These are phyloP conservation scores for Leccinum olivaceoglutinosum DNA, from an alignment of 1,284 basidiomycete genomes.

Conservation along the genomic window DNA sequence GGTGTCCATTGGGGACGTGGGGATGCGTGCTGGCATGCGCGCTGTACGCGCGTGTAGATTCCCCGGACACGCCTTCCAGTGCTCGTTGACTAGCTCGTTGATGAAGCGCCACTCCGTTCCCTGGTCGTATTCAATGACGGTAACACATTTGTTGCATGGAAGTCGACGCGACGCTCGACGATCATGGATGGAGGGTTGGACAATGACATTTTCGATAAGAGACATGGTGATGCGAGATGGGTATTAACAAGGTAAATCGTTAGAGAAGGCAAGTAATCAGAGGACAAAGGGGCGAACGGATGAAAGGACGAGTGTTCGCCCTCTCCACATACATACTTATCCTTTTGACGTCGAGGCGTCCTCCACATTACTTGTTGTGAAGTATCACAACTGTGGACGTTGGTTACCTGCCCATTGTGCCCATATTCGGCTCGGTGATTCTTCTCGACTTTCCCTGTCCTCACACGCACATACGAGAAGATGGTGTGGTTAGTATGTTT, in stretches of 20 bases:
- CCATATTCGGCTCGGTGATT: slow-evolving; percentile 15
- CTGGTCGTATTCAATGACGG: slow-evolving; percentile 23
- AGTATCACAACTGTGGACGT: slow-evolving; percentile 23
- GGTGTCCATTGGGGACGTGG: slow-evolving; percentile 10
- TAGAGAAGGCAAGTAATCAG: background rate
- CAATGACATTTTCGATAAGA: slow-evolving; percentile 7
- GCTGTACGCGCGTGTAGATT: slow-evolving; percentile 15
- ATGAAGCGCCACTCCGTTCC: slow-evolving; percentile 25
- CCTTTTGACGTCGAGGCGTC: slow-evolving; percentile 23
- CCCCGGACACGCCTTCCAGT: slow-evolving; percentile 26
- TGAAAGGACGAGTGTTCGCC: slow-evolving; percentile 6
- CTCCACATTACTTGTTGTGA: slow-evolving; percentile 32
- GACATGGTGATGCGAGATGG: slow-evolving; percentile 16
- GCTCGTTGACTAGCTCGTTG: slow-evolving; percentile 25
- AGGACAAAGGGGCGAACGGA: background rate
- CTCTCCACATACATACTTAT: slow-evolving; percentile 1
- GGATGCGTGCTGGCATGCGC: slow-evolving; percentile 9
- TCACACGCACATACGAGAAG: slow-evolving; percentile 15
- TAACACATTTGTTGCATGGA: slow-evolving; percentile 25
- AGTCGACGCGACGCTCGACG: slow-evolving; percentile 11
- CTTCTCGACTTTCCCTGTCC: slow-evolving; percentile 16
- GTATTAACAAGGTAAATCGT: slow-evolving; percentile 12
- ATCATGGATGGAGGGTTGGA: slow-evolving; percentile 10
- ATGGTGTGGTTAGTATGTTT: slow-evolving; percentile 20
- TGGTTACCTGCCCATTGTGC: slow-evolving; percentile 18